Evolutionary conservation across 352 stramenopile genomes (phyloP), one percentile per base, ranked within the genome.

Genomic region (Discostella stelligera): DNA sequence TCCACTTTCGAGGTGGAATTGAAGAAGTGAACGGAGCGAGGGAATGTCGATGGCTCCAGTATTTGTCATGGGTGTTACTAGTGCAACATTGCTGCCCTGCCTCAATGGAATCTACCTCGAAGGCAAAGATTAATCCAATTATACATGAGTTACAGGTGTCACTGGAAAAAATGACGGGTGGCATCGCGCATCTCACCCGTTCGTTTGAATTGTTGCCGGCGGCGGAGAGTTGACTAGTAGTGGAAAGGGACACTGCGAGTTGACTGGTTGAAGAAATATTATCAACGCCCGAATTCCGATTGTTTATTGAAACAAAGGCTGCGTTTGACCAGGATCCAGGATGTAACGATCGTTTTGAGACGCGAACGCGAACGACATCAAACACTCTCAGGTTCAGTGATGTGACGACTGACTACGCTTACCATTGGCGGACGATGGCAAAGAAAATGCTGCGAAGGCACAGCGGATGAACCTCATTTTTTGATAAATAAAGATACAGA

Each of bases 21-120:
- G 62, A 23, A 96, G 77, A 18, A 98, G 86, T 61, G 94, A 90
- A 49, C 95, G 88, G 53, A 98, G 90, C 80, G 94, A 95, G 27
- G 89, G 87, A 82, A 98, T 95, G 89, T 99, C 96, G 49, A 99
- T 95, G 50, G 83, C 92, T 59, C 95, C 95, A 76, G 97, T 93
- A 16, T 90, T 71, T 41, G 90, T 97, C 86, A 99, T 98, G 8
- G 97, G 97, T 71, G 97, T 99, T 61, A 98, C 94, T 69, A 99
- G 88, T 65, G 97, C 97, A 56, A 93, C 86, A 20, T 89, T 90
- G 39, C 83, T 90, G 55, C 87, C 87, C 61, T 81, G 73, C 68
- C 77, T 82, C 54, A 93, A 55, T 11, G 85, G 84, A 59, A 83
- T 86, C 74, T 85, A 30, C 14, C 27, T 16, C 20, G 30, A 8